These are phyloP conservation scores for Pseudotulostoma volvatum DNA, from an alignment of 495 filamentous ascomycete genomes.

Conservation along the genomic window DNA sequence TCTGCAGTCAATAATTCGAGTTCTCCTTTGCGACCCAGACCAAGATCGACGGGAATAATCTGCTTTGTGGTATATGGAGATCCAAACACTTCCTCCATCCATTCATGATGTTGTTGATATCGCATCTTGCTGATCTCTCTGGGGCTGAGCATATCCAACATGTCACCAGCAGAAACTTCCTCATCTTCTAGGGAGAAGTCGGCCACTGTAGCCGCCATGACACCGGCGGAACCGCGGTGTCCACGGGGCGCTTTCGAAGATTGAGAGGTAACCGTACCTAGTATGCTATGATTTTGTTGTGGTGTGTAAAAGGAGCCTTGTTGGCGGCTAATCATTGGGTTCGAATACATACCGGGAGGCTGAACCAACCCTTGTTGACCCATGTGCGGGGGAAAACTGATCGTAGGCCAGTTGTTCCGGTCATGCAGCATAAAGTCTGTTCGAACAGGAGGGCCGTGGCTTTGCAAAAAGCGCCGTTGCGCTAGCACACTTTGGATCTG, in stretches of 20 bases:
- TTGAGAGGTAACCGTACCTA: conserved; percentile 13
- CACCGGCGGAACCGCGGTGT: conserved; percentile 22
- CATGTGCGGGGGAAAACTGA: conserved; percentile 46
- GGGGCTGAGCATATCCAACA: conserved; percentile 73
- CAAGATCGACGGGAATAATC: conserved; percentile 76
- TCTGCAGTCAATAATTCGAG: conserved; percentile 67
- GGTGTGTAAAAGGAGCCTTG: conserved; percentile 18
- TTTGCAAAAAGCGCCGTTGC: conserved; percentile 52
- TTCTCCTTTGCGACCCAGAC: conserved; percentile 72
- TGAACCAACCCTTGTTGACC: conserved; percentile 23
- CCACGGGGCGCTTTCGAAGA: conserved; percentile 23
- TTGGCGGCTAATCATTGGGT: conserved; percentile 19
- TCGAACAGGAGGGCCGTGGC: conserved; percentile 61
- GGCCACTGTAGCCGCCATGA: conserved; percentile 19
- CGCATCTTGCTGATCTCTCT: conserved; percentile 71
- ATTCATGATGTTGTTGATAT: conserved; percentile 91
- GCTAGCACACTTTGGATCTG: conserved; percentile 43
- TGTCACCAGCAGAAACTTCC: conserved; percentile 66
- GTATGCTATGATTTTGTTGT: conserved; percentile 16
- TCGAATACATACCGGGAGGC: conserved; percentile 16
- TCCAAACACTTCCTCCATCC: conserved; percentile 95
- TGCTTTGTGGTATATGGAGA: conserved; percentile 69
- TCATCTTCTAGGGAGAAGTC: conserved; percentile 67
- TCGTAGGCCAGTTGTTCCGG: conserved; percentile 71
- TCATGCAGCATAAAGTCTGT: conserved; percentile 93